A percentile compares a stretch with the other conserved stretches of the same genome.
phyloP scores from a whole-genome alignment of 148 eudicot genomes.

The Rhododendron mucronatum region DNA sequence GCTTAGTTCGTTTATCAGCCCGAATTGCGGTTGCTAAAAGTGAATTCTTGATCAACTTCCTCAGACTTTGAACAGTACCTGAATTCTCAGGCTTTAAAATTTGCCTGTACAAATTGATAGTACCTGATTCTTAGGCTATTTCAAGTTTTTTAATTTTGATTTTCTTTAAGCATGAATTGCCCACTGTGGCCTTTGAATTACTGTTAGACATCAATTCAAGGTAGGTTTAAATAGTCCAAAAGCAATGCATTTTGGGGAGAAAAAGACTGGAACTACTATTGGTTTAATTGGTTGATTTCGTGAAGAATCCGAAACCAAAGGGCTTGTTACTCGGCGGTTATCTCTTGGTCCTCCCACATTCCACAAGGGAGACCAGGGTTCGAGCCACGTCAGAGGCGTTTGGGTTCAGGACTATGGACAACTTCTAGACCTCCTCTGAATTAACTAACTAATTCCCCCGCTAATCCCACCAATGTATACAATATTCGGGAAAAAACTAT shows the following conservation, averaged over 20 bases:
- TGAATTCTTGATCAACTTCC: neutral
- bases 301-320: neutral
- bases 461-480: too few species aligned
- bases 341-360: too few species aligned
- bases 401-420: too few species aligned
- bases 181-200: neutral
- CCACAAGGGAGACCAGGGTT: too few species aligned
- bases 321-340: too few species aligned
- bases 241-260: neutral
- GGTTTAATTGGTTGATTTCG: neutral
- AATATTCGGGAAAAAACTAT: neutral
- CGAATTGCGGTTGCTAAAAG: neutral
- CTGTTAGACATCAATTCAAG: constrained; percentile 6
- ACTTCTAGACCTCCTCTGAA: too few species aligned
- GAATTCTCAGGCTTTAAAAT: neutral
- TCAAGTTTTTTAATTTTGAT: neutral
- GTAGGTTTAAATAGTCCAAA: neutral
- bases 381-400: too few species aligned
- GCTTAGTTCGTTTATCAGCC: neutral
- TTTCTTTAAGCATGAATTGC: neutral
- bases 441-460: too few species aligned
- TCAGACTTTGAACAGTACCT: neutral
- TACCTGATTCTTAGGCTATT: neutral
- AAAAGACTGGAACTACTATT: neutral
- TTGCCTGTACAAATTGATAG: too few species aligned